Percentiles rank a stretch among this genome's conserved stretches.
Conservation (phyloP, 2,329 filamentous ascomycete genomes). For the Sporothrix dimorphospora region DNA sequence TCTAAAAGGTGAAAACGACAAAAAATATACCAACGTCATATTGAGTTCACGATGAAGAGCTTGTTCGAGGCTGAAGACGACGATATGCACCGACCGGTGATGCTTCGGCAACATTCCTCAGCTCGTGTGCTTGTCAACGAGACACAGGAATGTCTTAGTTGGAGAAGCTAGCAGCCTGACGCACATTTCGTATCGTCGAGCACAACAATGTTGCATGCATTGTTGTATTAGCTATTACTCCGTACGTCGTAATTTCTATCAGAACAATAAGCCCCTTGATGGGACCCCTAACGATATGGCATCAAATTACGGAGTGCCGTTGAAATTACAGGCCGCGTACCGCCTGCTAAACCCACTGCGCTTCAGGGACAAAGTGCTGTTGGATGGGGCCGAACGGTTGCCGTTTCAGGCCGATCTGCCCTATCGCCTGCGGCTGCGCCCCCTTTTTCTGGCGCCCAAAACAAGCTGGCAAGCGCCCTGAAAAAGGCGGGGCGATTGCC, state of each 20-base stretch:
- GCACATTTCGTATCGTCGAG: not conserved
- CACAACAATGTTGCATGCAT: not conserved
- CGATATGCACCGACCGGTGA: not conserved
- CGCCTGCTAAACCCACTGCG: not conserved
- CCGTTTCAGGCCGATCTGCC: conserved; percentile 6
- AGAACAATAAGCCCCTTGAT: not conserved
- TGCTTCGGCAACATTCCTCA: not conserved
- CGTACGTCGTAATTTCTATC: not conserved
- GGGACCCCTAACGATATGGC: not conserved
- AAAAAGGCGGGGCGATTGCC: not conserved
- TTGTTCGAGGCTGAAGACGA: not conserved
- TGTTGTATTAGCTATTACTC: too few species aligned
- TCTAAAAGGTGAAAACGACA: not conserved
- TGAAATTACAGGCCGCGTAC: conserved; percentile 17
- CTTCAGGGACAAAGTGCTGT: not conserved
- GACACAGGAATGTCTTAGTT: not conserved
- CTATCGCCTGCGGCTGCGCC: conserved; percentile 1
- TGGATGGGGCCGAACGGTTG: not conserved
- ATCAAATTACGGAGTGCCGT: not conserved
- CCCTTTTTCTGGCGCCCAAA: not conserved
- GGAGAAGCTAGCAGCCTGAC: not conserved
- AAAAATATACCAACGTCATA: not conserved
- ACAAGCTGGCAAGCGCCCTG: not conserved
- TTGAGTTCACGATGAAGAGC: not conserved
- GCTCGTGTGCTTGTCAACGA: not conserved